Conservation (phyloP, 129 eudicot species). For the carrot (Daucus carota) region DH1_v3.0 NC_030389.2:45705001-45705500, state of each 20-base stretch:
- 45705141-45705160: constrained; percentile 57
- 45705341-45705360: constrained; percentile 68
- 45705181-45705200: constrained; percentile 86
- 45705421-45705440: constrained; percentile 79
- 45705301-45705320: constrained; percentile 94
- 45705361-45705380: constrained; percentile 82
- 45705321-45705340: constrained; percentile 75
- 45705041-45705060: constrained; percentile 97
- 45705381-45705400: constrained; percentile 70
- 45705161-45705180: constrained; percentile 62
- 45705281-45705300: constrained; percentile 89
- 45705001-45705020: constrained; percentile 9
- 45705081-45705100: background rate
- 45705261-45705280: constrained; percentile 73
- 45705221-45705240: constrained; percentile 59
- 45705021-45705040: constrained; percentile 61
- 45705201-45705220: constrained; percentile 77
- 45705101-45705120: background rate
- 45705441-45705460: constrained; percentile 80
- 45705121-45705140: background rate
- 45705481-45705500: constrained; percentile 80
- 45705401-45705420: constrained; percentile 86
- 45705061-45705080: background rate
- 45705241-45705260: constrained; percentile 66
- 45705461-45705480: constrained; percentile 77